Evolutionary conservation across 2,329 filamentous ascomycete genomes (phyloP), one percentile per base, ranked within the genome.

Genomic region (Curvularia eragrostidis): DNA sequence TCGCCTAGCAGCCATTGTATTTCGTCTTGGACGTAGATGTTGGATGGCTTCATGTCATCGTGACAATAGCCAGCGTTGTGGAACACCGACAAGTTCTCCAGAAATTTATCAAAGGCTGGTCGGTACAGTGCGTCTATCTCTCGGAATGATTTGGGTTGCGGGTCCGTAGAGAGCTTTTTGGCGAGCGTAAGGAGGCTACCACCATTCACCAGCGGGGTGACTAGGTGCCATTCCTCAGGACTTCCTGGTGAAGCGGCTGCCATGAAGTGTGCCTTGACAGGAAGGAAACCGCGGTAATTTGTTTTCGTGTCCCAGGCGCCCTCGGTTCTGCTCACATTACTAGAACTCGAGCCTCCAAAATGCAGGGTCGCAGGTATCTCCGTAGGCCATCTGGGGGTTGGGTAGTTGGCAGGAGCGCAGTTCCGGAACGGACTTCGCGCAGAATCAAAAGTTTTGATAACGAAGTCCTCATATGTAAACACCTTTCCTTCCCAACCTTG

Each of bases 41-140:
- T 78, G 48, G 61, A 60, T 0, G 70, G 68, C 55, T 78, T 77
- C 43, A 78, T 58, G 41, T 78, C 75, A 59, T 78, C 72, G 52
- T 78, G 76, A 58, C 76, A 78, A 39, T 69, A 72, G 13, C 73
- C 72, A 12, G 58, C 58, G 6, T 28, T 28, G 48, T 78, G 75
- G 3, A 78, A 61, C 1, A 13, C 38, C 12, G 62, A 50, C 5
- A 78, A 56, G 9, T 53, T 62, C 0, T 24, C 12, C 8, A 77
- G 69, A 3, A 76, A 53, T 9, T 54, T 24, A 26, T 71, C 52
- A 42, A 78, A 72, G 2, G 63, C 57, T 4, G 72, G 68, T 6
- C 75, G 72, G 48, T 71, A 74, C 7, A 48, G 26, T 6, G 44
- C 48, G 42, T 78, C 75, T 2, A 76, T 39, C 1, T 65, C 58